Conservation (phyloP, 1,284 basidiomycete genomes). For the Mycosarcoma maydis region DNA sequence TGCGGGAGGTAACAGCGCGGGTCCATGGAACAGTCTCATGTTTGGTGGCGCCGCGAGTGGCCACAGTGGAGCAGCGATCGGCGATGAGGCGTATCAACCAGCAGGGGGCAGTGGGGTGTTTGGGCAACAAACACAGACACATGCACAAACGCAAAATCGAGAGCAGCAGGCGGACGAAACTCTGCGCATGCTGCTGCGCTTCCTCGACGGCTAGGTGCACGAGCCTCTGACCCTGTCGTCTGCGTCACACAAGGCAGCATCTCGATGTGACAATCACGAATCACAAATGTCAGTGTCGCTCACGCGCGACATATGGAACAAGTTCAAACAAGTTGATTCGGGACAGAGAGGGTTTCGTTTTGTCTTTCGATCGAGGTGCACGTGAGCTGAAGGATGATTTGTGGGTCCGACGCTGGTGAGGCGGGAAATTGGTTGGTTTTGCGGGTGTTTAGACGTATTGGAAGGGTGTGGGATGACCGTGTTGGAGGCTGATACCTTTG, state of each 20-base stretch:
- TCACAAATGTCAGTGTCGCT: no score
- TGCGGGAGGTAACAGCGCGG: background rate
- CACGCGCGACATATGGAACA: no score
- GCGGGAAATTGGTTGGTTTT: no score
- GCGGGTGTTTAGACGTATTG: slow-evolving; percentile 13
- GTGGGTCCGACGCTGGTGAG: background rate
- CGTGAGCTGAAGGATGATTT: no score
- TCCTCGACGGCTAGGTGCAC: slow-evolving; percentile 24
- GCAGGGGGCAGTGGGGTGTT: background rate
- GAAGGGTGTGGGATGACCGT: slow-evolving; percentile 30
- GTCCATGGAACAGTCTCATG: slow-evolving; percentile 31
- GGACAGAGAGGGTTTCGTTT: no score
- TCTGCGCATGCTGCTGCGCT: slow-evolving; percentile 33
- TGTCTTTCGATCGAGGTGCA: no score
- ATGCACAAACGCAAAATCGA: background rate
- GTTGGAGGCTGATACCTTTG: slow-evolving; percentile 78
- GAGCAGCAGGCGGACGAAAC: slow-evolving; percentile 41
- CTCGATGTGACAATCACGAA: no score
- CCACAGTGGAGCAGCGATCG: background rate
- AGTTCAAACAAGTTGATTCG: no score
- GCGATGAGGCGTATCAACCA: background rate
- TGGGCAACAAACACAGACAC: slow-evolving; percentile 1
- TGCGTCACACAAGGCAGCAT: no score
- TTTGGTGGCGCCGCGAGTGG: slow-evolving; percentile 4
- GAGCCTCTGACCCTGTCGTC: background rate